Evolutionary conservation across 2,329 filamentous ascomycete genomes (phyloP).

Genomic region (Fusarium phyllophilum): DNA sequence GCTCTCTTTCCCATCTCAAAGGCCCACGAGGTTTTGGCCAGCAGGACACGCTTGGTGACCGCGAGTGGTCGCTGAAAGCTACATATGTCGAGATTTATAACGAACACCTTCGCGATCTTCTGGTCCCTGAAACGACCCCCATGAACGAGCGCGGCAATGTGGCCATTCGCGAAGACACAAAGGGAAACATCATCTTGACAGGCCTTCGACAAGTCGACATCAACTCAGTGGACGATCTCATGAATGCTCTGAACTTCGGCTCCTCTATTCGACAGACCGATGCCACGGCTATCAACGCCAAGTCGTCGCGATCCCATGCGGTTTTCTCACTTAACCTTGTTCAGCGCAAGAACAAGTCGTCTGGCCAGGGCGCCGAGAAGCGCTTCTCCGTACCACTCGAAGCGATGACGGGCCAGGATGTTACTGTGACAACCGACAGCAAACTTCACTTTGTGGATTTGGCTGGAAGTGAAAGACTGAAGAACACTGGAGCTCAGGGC

Average conservation of each 20-base stretch:
- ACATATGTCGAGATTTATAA: conserved; percentile 99
- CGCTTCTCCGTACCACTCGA: conserved; percentile 89
- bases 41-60: conserved; percentile 66
- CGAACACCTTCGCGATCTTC: conserved; percentile 89
- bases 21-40: conserved; percentile 77
- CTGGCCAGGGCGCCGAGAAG: conserved; percentile 74
- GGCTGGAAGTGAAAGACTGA: conserved; percentile 94
- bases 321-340: conserved; percentile 96
- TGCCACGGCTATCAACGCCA: conserved; percentile 95
- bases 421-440: conserved; percentile 89
- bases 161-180: conserved; percentile 92
- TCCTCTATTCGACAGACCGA: conserved; percentile 96
- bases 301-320: conserved; percentile 96
- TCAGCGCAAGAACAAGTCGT: conserved; percentile 76
- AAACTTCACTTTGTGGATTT: conserved; percentile 99
- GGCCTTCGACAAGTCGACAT: conserved; percentile 89
- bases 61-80: conserved; percentile 90
- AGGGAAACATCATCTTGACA: conserved; percentile 93
- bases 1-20: conserved; percentile 80
- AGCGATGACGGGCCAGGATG: conserved; percentile 72
- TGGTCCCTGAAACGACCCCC: conserved; percentile 80
- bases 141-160: conserved; percentile 78
- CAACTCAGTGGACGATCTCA: conserved; percentile 89
- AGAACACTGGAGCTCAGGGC: conserved; percentile 95
- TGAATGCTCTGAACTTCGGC: conserved; percentile 89